Evolutionary conservation across 192 early-diverging fungal species (phyloP).

Genomic region (Rhizophagus prolifer): DNA sequence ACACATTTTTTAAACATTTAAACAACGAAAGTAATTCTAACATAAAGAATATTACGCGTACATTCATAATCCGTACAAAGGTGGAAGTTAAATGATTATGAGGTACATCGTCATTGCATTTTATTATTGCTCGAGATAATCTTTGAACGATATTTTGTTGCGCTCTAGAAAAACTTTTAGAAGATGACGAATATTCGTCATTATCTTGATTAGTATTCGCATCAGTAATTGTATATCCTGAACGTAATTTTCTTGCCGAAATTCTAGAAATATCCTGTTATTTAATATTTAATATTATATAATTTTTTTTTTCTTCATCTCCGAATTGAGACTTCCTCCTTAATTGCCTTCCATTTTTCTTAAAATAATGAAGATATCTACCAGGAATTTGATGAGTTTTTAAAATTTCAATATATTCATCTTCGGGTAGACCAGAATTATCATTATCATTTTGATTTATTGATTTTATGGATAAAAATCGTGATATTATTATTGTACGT

Average conservation of each 20-base stretch:
- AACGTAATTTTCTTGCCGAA: neutral
- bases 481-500: neutral
- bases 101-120: constrained; percentile 9
- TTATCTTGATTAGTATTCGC: neutral
- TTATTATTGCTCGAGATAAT: constrained; percentile 5
- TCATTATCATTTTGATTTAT: neutral
- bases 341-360: constrained; percentile 13
- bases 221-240: neutral
- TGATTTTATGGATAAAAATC: neutral
- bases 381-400: constrained; percentile 23
- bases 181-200: no score
- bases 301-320: no score
- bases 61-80: constrained; percentile 8
- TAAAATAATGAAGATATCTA: constrained; percentile 19
- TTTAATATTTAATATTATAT: no score
- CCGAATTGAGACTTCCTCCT: constrained; percentile 10
- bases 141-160: constrained; percentile 10
- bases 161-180: neutral
- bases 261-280: neutral
- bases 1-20: neutral
- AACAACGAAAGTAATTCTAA: neutral
- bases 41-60: neutral
- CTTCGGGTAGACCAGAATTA: neutral
- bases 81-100: constrained; percentile 8
- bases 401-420: constrained; percentile 12